These are phyloP conservation scores for Aspergillus quadricinctus DNA, from an alignment of 2,329 filamentous ascomycete species.

Conservation along the genomic window DNA sequence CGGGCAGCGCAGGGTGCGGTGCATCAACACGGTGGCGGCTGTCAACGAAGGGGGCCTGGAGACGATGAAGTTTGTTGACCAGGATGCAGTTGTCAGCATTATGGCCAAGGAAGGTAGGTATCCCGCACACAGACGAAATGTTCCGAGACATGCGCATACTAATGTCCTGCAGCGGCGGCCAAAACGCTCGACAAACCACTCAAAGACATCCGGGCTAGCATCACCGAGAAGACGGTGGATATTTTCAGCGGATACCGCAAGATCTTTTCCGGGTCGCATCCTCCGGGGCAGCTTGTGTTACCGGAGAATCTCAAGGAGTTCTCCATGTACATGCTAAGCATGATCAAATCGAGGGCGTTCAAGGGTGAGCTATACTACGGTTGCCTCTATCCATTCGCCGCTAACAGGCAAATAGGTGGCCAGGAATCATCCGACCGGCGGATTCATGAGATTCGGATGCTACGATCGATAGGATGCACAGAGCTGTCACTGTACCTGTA, in stretches of 20 bases:
- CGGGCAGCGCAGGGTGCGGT: constrained; percentile 85
- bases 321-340: constrained; percentile 87
- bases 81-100: constrained; percentile 84
- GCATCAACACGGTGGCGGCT: constrained; percentile 87
- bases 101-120: constrained; percentile 74
- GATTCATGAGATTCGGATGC: constrained; percentile 85
- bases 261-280: constrained; percentile 80
- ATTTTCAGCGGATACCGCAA: constrained; percentile 89
- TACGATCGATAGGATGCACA: constrained; percentile 78
- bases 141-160: constrained; percentile 12
- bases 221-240: constrained; percentile 90
- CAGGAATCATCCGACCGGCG: constrained; percentile 86
- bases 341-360: constrained; percentile 87
- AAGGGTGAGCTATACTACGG: constrained; percentile 53
- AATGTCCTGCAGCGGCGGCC: constrained; percentile 58
- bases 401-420: constrained; percentile 52
- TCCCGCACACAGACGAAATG: neutral
- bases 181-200: constrained; percentile 72
- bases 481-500: constrained; percentile 93
- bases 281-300: constrained; percentile 87
- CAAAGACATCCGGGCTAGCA: constrained; percentile 76
- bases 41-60: constrained; percentile 82
- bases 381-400: constrained; percentile 1
- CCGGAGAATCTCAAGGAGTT: constrained; percentile 96
- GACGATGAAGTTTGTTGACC: constrained; percentile 86